Evolutionary conservation across 768 basidiomycete species (phyloP), one percentile per base, ranked within the genome.

Genomic region (Mycena galericulata): DNA sequence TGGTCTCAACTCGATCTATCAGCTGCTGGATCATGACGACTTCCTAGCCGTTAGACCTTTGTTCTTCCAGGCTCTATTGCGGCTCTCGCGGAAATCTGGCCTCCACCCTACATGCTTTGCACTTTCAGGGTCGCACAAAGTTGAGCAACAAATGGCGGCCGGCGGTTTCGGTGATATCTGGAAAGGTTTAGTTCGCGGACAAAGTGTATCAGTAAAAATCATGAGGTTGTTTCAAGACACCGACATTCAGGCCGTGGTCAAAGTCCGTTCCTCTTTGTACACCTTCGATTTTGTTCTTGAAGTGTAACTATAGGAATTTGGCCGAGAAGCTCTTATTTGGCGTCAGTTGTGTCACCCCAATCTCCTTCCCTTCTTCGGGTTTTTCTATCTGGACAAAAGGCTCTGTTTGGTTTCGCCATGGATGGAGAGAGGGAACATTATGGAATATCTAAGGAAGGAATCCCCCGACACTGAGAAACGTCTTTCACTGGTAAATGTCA

Each of bases 371-470:
- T 77, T 74, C 53, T 58, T 73, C 27, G 75, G 75, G 18, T 30
- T 74, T n/a, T 65, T 72, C 47, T 53, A 71, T 57, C 67, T 72
- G 36, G 51, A 63, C 2, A 51, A 49, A 8, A 55, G 72, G 11
- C 43, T 74, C 18, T 72, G 69, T 29, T 74, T 80, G 14, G 26
- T 80, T 10, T 68, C 70, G 10, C 76, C 76, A 2, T 78, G 78
- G 76, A 79, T 79, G 78, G 60, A 70, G 26, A 70, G 77, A n/a
- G 79, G 79, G 1, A 72, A 76, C 4, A 58, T 79, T 15, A 20
- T 67, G 6, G 62, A 72, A 24, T 74, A 69, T 54, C 17, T 79
- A 29, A 45, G 46, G n/a, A 49, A 45, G 34, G 43, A 10, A 34
- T 41, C 36, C 27, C 4, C 50, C 0, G 9, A 30, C 51, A 18